Evolutionary conservation across 768 basidiomycete species (phyloP), one percentile per base, ranked within the genome.

Genomic region (Lactarius hengduanensis): DNA sequence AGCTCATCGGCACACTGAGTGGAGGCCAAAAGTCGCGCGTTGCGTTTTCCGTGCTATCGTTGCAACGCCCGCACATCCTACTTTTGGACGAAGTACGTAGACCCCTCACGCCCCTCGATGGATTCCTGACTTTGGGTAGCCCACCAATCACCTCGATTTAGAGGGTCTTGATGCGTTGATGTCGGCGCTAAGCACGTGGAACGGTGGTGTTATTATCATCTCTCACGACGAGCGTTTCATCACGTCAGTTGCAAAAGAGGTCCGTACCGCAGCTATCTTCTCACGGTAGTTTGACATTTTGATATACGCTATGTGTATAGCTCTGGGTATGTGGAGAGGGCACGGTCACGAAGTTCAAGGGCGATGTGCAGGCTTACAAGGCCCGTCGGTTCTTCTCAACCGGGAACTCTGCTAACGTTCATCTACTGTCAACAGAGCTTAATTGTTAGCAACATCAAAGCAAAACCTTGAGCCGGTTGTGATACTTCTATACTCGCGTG

Each of bases 11-110:
- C 28, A 98, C 96, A 0, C 78, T 98, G 15, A 92, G 90, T 72
- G 96, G 96, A 76, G 96, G 96, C 75, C 96, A 98, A 73, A 98
- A 98, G 77, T 92, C 90, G 65, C 89, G 96, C 71, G 96, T 98
- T 16, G 94, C 95, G 1, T 98, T 98, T 77, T 87, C 96, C 3
- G 82, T 88, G 22, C 76, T 96, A 56, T 95, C 92, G 53, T 78
- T 98, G 73, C 90, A 90, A 76, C 86, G 85, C 63, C 97, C 97
- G 9, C 97, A 99, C 74, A 85, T 99, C 67, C 77, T 99, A 68
- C 79, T 98, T 69, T 84, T 99, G 62, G 97, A 99, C 76, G 97
- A 99, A 83, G 92, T 90, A 65, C 72, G 82, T 75, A 9, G 6
- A 18, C 56, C 2, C 40, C 30, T 20, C 28, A 13, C 67, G 68